Evolutionary conservation across 352 stramenopile species (phyloP).

Genomic region (Aphanomyces invadans): DNA sequence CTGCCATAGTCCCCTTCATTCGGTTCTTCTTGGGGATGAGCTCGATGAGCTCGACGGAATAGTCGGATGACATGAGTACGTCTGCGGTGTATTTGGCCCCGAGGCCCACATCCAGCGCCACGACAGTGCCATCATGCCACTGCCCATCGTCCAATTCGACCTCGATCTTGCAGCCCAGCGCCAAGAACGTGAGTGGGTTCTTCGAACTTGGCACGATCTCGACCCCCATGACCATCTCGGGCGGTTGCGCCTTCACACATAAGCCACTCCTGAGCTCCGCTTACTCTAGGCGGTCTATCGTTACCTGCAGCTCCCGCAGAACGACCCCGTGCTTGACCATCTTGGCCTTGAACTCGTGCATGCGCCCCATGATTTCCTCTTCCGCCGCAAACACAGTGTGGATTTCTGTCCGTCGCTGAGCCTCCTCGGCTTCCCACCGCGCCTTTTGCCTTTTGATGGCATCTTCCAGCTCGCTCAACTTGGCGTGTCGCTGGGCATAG

Average conservation of each 20-base stretch:
- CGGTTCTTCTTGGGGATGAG: conserved; percentile 33
- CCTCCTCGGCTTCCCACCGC: conserved; percentile 9
- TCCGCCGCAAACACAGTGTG: conserved; percentile 9
- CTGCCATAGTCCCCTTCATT: neutral
- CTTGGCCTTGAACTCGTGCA: conserved; percentile 6
- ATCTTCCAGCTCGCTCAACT: conserved; percentile 26
- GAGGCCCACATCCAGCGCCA: conserved; percentile 47
- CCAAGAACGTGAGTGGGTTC: conserved; percentile 60
- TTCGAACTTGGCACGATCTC: conserved; percentile 28
- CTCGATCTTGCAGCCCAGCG: conserved; percentile 41
- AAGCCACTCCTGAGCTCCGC: too few relatives aligned
- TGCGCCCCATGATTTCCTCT: neutral
- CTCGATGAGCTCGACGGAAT: conserved; percentile 57
- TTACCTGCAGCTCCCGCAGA: conserved; percentile 15
- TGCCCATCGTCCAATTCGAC: conserved; percentile 65
- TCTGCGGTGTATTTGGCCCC: conserved; percentile 57
- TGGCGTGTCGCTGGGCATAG: conserved; percentile 55
- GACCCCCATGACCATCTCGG: conserved; percentile 32
- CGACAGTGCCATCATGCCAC: conserved; percentile 58
- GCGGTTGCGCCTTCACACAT: conserved; percentile 16
- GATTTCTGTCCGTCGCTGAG: neutral
- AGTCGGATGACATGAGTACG: conserved; percentile 51
- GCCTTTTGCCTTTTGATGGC: conserved; percentile 11
- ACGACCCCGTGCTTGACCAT: conserved; percentile 1
- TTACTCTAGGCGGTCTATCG: too few relatives aligned